phyloP scores from a whole-genome alignment of 2,329 filamentous ascomycete genomes.

The Penicillium sp. region DNA sequence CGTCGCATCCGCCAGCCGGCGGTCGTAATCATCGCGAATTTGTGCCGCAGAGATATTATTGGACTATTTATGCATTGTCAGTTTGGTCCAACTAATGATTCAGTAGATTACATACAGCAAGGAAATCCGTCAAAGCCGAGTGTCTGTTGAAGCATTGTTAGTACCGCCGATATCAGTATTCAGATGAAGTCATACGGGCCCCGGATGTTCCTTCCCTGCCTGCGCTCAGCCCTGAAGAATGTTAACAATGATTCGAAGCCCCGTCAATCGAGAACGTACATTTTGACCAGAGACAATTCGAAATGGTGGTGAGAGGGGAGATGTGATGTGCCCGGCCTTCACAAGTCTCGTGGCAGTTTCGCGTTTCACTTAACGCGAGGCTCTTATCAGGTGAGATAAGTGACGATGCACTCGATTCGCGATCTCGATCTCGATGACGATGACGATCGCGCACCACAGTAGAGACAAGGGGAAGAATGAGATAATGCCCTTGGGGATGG shows the following conservation, averaged over 20 bases:
- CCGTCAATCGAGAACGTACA: background rate
- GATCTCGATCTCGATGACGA: background rate
- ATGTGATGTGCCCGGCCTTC: background rate
- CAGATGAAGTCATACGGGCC: slow-evolving; percentile 45
- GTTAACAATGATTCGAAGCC: slow-evolving; percentile 1
- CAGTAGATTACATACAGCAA: slow-evolving; percentile 52
- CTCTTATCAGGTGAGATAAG: slow-evolving; percentile 21
- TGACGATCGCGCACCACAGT: background rate
- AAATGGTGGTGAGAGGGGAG: background rate
- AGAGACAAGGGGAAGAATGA: slow-evolving; percentile 2
- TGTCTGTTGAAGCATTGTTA: slow-evolving; percentile 42
- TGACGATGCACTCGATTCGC: background rate
- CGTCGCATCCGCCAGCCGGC: slow-evolving; percentile 51
- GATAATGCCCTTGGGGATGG: slow-evolving; percentile 5
- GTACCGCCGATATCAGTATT: slow-evolving; percentile 1
- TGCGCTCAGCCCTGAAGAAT: slow-evolving; percentile 27
- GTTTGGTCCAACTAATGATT: background rate
- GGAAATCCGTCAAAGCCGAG: slow-evolving; percentile 66
- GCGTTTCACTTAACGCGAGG: slow-evolving; percentile 44
- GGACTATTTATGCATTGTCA: slow-evolving; percentile 38
- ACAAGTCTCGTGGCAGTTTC: slow-evolving; percentile 39
- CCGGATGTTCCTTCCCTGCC: slow-evolving; percentile 35
- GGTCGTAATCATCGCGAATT: slow-evolving; percentile 59
- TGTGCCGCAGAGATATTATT: slow-evolving; percentile 66
- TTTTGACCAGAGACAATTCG: background rate